Evolutionary conservation across 148 eudicot species (phyloP), one percentile per base, ranked within the genome.

Genomic region (Vaccinium darrowii): DNA sequence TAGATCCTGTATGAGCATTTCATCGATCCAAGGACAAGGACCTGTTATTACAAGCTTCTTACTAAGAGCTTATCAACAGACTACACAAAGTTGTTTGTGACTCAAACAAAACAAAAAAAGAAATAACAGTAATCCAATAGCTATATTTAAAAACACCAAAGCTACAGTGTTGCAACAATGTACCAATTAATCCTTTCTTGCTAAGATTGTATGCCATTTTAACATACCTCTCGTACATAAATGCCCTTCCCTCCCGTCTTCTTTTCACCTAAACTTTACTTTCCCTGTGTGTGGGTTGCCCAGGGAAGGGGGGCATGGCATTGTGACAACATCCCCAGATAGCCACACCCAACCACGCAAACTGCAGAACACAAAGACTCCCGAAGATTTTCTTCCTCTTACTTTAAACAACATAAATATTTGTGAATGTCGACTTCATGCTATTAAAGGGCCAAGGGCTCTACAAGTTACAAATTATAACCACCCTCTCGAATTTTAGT

Each of bases 1-100:
- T 83, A 79, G 97, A 91, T 87, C 99, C 98, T 96, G 99, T 92
- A 96, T 87, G 94, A 93, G 93, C 91, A 96, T 91, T 88, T 93
- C 94, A 94, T 90, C 86, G 90, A 92, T 89, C 95, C 93, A 93
- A 91, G 89, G 93, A 91, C 93, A 93, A 91, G 89, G 93, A 91
- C 95, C 95, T 93, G 98, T 88, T 91, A 92, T 92, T 92, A 92
- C 87, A 87, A 92, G 88, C 89, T 90, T 89, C 91, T 90, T 84
- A 87, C 92, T 89, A 90, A 92, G 88, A 88, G 87, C 85, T 85
- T 91, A 82, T 81, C 51, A 84, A 88, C 74, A 81, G 50, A 79
- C 8, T 30, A 33, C 76, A 14, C 39, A 27, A 27, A 27, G 27
- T 27, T 27, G 27, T 27, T 27, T 27, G 27, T 27, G 27, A 33